phyloP scores from a whole-genome alignment of 2,329 filamentous ascomycete species.

The Fusarium protoensiforme region DNA sequence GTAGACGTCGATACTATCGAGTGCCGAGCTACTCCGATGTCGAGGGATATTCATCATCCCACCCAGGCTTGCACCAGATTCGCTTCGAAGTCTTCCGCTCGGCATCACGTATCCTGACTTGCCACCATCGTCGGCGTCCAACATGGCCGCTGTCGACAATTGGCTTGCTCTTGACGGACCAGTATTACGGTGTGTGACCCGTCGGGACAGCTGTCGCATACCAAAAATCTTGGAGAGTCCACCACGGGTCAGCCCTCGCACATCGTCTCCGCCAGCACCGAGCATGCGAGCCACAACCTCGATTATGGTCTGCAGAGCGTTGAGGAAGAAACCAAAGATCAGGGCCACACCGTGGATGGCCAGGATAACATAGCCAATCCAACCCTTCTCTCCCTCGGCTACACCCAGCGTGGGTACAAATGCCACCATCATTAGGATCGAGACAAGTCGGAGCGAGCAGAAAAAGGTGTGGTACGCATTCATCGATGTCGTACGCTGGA shows the following conservation, averaged over 20 bases:
- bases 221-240: slow-evolving; percentile 92
- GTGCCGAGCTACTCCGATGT: slow-evolving; percentile 65
- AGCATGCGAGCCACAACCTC: slow-evolving; percentile 87
- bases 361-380: slow-evolving; percentile 94
- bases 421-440: slow-evolving; percentile 79
- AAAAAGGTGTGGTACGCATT: slow-evolving; percentile 94
- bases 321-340: slow-evolving; percentile 92
- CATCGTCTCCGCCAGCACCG: slow-evolving; percentile 83
- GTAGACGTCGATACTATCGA: slow-evolving; percentile 63
- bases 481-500: slow-evolving; percentile 93
- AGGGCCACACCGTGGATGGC: slow-evolving; percentile 86
- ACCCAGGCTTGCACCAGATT: slow-evolving; percentile 69
- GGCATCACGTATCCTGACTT: slow-evolving; percentile 69
- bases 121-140: slow-evolving; percentile 74
- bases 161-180: slow-evolving; percentile 81
- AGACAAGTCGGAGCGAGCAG: slow-evolving; percentile 78
- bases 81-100: slow-evolving; percentile 67
- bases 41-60: slow-evolving; percentile 56
- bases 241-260: slow-evolving; percentile 77
- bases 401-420: slow-evolving; percentile 88
- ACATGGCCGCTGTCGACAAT: slow-evolving; percentile 83
- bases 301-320: slow-evolving; percentile 88
- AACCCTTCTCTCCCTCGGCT: slow-evolving; percentile 83
- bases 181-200: slow-evolving; percentile 68
- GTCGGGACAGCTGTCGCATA: slow-evolving; percentile 85